Conservation (phyloP, 2,329 filamentous ascomycete species). For the Trichoderma sp. region DNA sequence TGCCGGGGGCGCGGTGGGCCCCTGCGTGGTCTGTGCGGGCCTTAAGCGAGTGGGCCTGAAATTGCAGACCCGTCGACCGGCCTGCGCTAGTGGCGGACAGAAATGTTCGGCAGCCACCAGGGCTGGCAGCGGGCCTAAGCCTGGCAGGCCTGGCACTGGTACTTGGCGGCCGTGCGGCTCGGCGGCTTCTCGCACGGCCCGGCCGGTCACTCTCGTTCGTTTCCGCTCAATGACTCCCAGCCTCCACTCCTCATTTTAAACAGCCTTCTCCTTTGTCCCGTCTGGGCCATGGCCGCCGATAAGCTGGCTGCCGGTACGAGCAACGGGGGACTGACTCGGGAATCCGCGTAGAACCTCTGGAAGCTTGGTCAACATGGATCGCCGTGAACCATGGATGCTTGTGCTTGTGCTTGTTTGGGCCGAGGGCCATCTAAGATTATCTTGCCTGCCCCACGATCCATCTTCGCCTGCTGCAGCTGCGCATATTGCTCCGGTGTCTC, state of each 20-base stretch:
- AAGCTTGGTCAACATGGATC: constrained; percentile 13
- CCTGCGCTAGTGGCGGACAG: constrained; percentile 21
- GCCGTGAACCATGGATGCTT: constrained; percentile 2
- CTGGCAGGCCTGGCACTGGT: background rate
- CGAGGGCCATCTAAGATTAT: constrained; percentile 11
- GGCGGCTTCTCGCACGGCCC: background rate
- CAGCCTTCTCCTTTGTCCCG: constrained; percentile 10
- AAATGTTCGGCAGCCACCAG: constrained; percentile 18
- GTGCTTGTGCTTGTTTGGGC: background rate
- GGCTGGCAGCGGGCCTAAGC: background rate
- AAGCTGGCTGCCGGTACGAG: background rate
- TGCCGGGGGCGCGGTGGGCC: constrained; percentile 15
- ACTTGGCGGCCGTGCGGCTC: background rate
- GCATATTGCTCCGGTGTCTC: background rate
- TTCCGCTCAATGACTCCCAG: background rate
- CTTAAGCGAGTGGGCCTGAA: constrained; percentile 29
- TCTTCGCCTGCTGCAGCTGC: constrained; percentile 15
- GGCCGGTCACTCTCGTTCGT: background rate
- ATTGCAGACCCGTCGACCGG: constrained; percentile 25
- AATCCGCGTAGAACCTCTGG: constrained; percentile 4
- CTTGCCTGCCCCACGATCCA: constrained; percentile 17
- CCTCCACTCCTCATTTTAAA: constrained; percentile 16
- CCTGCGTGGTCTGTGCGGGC: constrained; percentile 21
- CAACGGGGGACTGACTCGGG: background rate
- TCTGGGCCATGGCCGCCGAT: constrained; percentile 6